A percentile compares a stretch with the other conserved stretches of the same genome.
Evolutionary conservation across 345 rosid species (phyloP).

Genomic region (Melaleuca quinquenervia): DNA sequence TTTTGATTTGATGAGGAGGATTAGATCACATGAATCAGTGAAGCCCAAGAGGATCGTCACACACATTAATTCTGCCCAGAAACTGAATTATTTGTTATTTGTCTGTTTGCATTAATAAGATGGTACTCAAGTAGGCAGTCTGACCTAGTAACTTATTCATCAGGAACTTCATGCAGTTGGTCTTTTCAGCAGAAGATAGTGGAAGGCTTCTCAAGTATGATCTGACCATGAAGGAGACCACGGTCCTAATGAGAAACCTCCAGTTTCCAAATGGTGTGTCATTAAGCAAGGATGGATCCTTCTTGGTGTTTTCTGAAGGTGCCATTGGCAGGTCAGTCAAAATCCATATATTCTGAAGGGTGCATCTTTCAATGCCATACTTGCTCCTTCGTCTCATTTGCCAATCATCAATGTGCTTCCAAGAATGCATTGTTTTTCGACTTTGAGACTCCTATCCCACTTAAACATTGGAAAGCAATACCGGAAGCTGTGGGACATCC

Average conservation of each 20-base stretch:
- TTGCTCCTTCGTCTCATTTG: neutral
- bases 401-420: neutral
- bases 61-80: neutral
- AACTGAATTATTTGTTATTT: neutral
- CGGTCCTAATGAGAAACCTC: conserved; percentile 48
- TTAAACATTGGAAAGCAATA: neutral
- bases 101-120: neutral
- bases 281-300: conserved; percentile 78
- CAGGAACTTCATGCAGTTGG: conserved; percentile 85
- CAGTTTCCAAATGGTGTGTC: conserved; percentile 85
- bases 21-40: neutral
- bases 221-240: conserved; percentile 48
- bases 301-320: conserved; percentile 59
- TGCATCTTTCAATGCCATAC: neutral
- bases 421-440: neutral
- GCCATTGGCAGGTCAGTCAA: conserved; percentile 49
- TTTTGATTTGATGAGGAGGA: neutral
- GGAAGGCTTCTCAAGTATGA: conserved; percentile 81
- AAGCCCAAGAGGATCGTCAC: neutral
- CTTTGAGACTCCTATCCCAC: neutral
- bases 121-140: neutral
- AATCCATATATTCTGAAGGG: neutral
- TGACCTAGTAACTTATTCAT: conserved; percentile 1
- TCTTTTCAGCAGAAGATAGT: conserved; percentile 51
- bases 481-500: neutral